Evolutionary conservation across 2,329 filamentous ascomycete species (phyloP).

Genomic region (Neofusicoccum umdonicola): DNA sequence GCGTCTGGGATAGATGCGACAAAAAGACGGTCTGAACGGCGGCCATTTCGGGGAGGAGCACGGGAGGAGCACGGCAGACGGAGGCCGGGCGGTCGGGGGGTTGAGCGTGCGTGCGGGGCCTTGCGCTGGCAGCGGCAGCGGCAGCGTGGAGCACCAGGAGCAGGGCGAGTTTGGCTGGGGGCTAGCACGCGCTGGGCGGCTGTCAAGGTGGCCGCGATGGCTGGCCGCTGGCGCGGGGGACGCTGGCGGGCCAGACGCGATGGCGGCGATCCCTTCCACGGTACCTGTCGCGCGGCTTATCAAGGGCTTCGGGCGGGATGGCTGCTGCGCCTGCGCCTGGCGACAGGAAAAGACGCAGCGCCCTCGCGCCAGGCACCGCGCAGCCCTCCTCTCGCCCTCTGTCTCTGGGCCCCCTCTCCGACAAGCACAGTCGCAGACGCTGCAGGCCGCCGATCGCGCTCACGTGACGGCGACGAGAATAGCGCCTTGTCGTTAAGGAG

Average conservation of each 20-base stretch:
- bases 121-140: not conserved
- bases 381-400: not conserved
- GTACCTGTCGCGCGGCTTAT: not conserved
- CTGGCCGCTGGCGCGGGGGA: not conserved
- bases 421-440: slow-evolving; percentile 2
- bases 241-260: not conserved
- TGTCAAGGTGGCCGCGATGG: slow-evolving; percentile 3
- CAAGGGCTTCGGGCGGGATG: not conserved
- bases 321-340: not conserved
- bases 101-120: not conserved
- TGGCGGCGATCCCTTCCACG: slow-evolving; percentile 5
- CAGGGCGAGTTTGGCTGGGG: not conserved
- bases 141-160: not conserved
- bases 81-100: not conserved
- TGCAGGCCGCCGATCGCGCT: slow-evolving; percentile 6
- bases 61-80: no score
- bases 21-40: slow-evolving; percentile 66
- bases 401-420: slow-evolving; percentile 2
- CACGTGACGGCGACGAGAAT: slow-evolving; percentile 6
- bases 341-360: slow-evolving; percentile 1
- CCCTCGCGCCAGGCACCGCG: not conserved
- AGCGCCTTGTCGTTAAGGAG: slow-evolving; percentile 4
- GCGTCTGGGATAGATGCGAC: slow-evolving; percentile 71
- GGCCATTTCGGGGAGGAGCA: slow-evolving; percentile 39
- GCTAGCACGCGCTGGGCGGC: not conserved